Conservation (phyloP, 352 stramenopile genomes). For the Peronospora destructor region DNA sequence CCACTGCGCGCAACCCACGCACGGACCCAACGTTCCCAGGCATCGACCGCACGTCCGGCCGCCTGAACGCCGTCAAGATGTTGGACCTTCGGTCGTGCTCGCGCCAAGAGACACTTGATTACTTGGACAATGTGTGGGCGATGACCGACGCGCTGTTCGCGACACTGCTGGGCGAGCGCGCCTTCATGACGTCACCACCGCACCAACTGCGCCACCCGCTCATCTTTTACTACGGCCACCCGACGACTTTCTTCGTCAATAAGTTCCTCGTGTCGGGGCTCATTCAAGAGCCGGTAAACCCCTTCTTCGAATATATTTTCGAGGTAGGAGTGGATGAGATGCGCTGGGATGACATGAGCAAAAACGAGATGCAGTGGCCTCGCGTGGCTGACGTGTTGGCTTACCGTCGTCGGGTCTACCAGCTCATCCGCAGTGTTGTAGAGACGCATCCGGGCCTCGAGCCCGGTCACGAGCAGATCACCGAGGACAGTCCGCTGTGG, state of each 20-base stretch:
- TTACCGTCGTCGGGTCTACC: slow-evolving; percentile 91
- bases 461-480: slow-evolving; percentile 66
- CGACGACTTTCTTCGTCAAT: slow-evolving; percentile 94
- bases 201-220: slow-evolving; percentile 93
- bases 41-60: slow-evolving; percentile 31
- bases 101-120: slow-evolving; percentile 85
- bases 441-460: slow-evolving; percentile 83
- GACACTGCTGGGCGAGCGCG: slow-evolving; percentile 84
- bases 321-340: slow-evolving; percentile 98
- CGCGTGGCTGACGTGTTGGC: slow-evolving; percentile 83
- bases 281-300: slow-evolving; percentile 81
- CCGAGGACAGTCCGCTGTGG: slow-evolving; percentile 87
- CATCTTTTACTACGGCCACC: slow-evolving; percentile 98
- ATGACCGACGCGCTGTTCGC: slow-evolving; percentile 92
- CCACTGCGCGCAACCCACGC: slow-evolving; percentile 49
- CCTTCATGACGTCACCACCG: slow-evolving; percentile 87
- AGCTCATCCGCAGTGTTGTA: slow-evolving; percentile 82
- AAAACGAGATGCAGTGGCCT: slow-evolving; percentile 94
- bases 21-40: slow-evolving; percentile 56
- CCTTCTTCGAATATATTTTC: slow-evolving; percentile 94
- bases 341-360: slow-evolving; percentile 97
- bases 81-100: slow-evolving; percentile 81
- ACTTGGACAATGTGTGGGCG: slow-evolving; percentile 94
- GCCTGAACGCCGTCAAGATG: slow-evolving; percentile 63
- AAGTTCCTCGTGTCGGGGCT: slow-evolving; percentile 92